Evolutionary conservation across 306 rosid genomes (phyloP).

Genomic region (Begonia peltatifolia): DNA sequence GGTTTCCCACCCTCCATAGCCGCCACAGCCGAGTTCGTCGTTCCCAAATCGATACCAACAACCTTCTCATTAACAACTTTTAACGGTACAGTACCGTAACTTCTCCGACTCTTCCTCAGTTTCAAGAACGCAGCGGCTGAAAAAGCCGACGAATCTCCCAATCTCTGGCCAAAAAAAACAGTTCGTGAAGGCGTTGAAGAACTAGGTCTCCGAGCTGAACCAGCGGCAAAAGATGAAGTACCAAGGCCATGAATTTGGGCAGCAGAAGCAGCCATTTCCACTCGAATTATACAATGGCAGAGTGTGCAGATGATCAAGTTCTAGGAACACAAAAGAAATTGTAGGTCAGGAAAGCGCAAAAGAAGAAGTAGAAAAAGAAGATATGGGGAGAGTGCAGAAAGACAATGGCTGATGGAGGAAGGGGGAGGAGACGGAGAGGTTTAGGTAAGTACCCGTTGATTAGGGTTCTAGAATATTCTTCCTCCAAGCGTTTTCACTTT

Average conservation of each 20-base stretch:
- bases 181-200: constrained; percentile 18
- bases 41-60: constrained; percentile 56
- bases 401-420: background rate
- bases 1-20: constrained; percentile 58
- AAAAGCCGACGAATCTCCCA: constrained; percentile 12
- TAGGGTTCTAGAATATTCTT: no score
- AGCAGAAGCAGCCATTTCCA: constrained; percentile 37
- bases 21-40: constrained; percentile 56
- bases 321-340: background rate
- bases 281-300: background rate
- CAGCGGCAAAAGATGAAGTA: constrained; percentile 21
- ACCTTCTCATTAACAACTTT: constrained; percentile 67
- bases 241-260: constrained; percentile 74
- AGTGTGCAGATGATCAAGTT: background rate
- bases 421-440: background rate
- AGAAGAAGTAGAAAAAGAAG: constrained; percentile 4
- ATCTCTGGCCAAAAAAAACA: constrained; percentile 36
- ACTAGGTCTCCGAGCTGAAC: constrained; percentile 18
- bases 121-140: constrained; percentile 28
- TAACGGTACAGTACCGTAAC: constrained; percentile 20
- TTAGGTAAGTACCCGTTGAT: no score
- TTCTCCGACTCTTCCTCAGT: constrained; percentile 15
- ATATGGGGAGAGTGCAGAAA: background rate
- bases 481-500: no score
- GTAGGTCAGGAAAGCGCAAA: no score